These are phyloP conservation scores for Colletotrichum sp. DNA, from an alignment of 2,329 filamentous ascomycete genomes.

Conservation along the genomic window DNA sequence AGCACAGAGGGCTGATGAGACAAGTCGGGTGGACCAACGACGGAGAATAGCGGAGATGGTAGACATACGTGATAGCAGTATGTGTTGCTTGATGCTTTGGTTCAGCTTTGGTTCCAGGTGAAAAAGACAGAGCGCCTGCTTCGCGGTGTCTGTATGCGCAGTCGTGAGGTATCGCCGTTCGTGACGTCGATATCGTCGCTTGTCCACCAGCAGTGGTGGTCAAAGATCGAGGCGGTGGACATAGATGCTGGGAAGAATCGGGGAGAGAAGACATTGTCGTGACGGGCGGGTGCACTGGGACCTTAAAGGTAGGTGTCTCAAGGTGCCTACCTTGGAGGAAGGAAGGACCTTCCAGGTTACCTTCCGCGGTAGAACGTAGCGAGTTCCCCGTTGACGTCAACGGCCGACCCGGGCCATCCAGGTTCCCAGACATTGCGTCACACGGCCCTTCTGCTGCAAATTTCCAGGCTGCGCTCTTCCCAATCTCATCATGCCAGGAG, in stretches of 20 bases:
- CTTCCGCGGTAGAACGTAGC: neutral
- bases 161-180: neutral
- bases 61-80: neutral
- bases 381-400: neutral
- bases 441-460: neutral
- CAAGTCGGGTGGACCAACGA: neutral
- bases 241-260: neutral
- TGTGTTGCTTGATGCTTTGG: neutral
- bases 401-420: neutral
- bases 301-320: neutral
- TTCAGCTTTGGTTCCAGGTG: neutral
- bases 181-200: neutral
- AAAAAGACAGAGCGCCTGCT: neutral
- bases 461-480: neutral
- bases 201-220: neutral
- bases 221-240: neutral
- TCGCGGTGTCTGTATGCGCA: neutral
- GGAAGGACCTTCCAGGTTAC: neutral
- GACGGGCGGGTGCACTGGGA: neutral
- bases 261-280: neutral
- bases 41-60: neutral
- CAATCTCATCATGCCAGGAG: neutral
- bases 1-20: neutral
- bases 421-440: neutral
- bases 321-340: neutral